Evolutionary conservation across 1,284 basidiomycete genomes (phyloP), one percentile per base, ranked within the genome.

Genomic region (Irpex rosettiformis): DNA sequence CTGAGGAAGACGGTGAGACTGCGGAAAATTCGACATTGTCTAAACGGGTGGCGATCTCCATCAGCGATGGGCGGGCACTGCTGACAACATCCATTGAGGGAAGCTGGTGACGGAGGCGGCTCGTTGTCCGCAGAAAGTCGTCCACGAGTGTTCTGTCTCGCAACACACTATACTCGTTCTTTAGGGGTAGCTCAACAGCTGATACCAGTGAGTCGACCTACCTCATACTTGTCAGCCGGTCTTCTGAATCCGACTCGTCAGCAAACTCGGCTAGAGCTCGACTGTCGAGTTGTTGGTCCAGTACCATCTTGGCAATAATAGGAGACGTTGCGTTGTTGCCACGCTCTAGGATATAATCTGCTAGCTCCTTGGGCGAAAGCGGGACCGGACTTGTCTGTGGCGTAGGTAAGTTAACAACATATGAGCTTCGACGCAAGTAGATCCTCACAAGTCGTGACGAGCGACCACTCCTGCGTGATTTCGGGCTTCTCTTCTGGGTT

Each of bases 241-340:
- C 48, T 28, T 51, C 48, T 13, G 48, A 25, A 13, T 51, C 48
- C 11, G 48, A 51, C 7, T 51, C 48, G 24, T 51, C 24, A 8
- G 48, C 48, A 28, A 51, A 29, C 48, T 51, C 48, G 18, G 48
- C 48, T 11, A 51, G 48, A 10, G 48, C 48, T 10, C 48, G 48
- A 13, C 11, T 8, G 28, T 51, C 48, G 4, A 51, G 13, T 4
- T 51, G 48, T 22, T 51, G 16, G 48, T 51, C 48, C 24, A 51
- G 48, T 3, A 51, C 25, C 24, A 51, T 25, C 10, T 51, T 51
- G 22, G 48, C 48, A 16, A 51, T 51, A 4, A 51, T 51, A 7
- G 48, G 48, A 3, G 48, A 51, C 11, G 48, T 51, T 51, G 13
- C 48, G 11, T 4, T 22, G 22, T 51, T 29, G 3, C 48, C 48